Evolutionary conservation across 225 moss, liverwort and hornwort species (phyloP), one percentile per base, ranked within the genome.

Genomic region (Pseudisothecium myosuroides): DNA sequence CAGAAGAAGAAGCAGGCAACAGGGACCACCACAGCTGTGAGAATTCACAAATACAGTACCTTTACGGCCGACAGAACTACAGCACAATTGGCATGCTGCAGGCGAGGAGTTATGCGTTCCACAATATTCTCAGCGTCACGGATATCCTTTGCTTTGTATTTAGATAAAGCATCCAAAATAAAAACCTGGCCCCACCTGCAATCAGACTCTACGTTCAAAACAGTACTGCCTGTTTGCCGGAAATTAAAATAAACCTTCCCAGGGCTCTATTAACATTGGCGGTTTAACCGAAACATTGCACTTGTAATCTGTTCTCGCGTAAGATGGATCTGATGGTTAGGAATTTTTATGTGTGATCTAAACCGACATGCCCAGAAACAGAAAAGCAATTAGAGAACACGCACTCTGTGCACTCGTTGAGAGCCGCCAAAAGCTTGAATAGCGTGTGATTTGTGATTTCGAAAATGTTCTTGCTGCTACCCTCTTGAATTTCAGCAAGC

Each of bases 1-100:
- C 36, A 47, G 23, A 54, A 61, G 49, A 68, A 74, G 64, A 34
- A 45, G 22, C 67, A 84, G 47, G 67, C 36, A 88, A 86, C 77
- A 88, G 22, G 54, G 77, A 78, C 72, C 68, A 21, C 41, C 50
- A 83, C 28, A 88, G 60, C 45, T 69, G 58, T 5, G 41, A 84
- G 19, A 58, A 71, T 15, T 73, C 79, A 85, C 73, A 78, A 61
- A 58, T 56, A 47, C 59, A 63, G 45, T 93, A 98, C 98, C 98
- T 99, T 99, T 17, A 97, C 97, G 55, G 97, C 98, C 89, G 98
- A 99, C 63, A 99, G 90, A 50, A 99, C 98, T 11, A 99, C 98
- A 34, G 97, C 98, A 94, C 98, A 99, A 62, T 99, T 99, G 63
- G 98, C 98, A 95, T 99, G 98, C 93, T 99, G 98, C 88, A 99